Base-by-base conservation (phyloP, 2,329 filamentous ascomycete species). In the Stylonectria norvegica region DNA sequence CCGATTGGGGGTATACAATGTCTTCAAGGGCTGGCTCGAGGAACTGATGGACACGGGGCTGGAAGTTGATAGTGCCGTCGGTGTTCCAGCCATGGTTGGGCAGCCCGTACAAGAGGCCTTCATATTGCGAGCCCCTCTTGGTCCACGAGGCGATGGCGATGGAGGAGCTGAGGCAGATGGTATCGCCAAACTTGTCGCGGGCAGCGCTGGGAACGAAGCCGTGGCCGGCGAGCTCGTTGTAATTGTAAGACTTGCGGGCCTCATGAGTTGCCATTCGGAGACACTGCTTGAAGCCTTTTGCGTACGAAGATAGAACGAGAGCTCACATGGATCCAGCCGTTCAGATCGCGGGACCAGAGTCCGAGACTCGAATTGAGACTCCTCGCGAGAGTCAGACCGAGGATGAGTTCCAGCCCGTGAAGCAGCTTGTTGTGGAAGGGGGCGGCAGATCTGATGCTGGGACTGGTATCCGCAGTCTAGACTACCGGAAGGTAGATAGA, bases 11-110 rank as follows among this genome's bases (percentile, higher is more conserved):
- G 89, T 97, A 2, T 97, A 94, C 71, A 97, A 98, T 61, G 84
- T 89, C 41, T 89, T 98, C 74, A 98, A 98, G 66, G 86, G 87
- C 29, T 98, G 93, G 93, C 72, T 98, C 15, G 93, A 97, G n/a
- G n/a, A n/a, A n/a, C n/a, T n/a, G n/a, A n/a, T n/a, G n/a, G n/a
- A n/a, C n/a, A n/a, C n/a, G n/a, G 3, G 75, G 73, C 49, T 85
- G 78, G 58, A 75, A 85, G 58, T 86, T 86, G 14, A 83, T 50
- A 6, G 83, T 86, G 31, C 81, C 83, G 52, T 86, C 68, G 0
- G 83, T 86, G 55, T 87, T 87, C 82, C 84, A 88, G 25, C 84
- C 84, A 44, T 82, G 72, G 56, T 86, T 82, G 2, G 84, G 83
- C 12, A 86, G 61, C 10, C 71, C 69, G 64, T 76, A 88, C 15